These are phyloP conservation scores for Arthrobotrys conoides DNA, from an alignment of 2,329 filamentous ascomycete species.

Conservation along the genomic window DNA sequence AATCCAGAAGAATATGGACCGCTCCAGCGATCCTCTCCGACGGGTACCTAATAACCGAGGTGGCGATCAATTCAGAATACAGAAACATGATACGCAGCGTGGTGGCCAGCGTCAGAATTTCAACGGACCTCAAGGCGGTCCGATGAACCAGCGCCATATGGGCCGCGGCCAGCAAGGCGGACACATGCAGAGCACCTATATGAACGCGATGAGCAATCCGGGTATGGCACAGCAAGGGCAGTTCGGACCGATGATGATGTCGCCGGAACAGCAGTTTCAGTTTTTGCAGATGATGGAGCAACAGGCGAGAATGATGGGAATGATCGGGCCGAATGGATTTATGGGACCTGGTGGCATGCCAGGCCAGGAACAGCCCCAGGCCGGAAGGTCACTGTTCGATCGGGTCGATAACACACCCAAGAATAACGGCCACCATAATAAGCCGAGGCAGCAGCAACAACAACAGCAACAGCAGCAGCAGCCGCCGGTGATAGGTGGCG, in stretches of 20 bases:
- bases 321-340: slow-evolving; percentile 69
- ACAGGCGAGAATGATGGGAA: slow-evolving; percentile 87
- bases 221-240: slow-evolving; percentile 60
- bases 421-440: slow-evolving; percentile 57
- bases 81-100: slow-evolving; percentile 75
- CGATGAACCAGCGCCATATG: slow-evolving; percentile 71
- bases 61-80: slow-evolving; percentile 81
- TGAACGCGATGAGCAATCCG: slow-evolving; percentile 66
- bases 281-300: slow-evolving; percentile 85
- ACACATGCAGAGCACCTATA: slow-evolving; percentile 67
- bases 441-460: slow-evolving; percentile 28
- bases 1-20: slow-evolving; percentile 85
- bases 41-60: slow-evolving; percentile 75
- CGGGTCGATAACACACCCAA: slow-evolving; percentile 66
- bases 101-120: slow-evolving; percentile 68
- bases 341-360: slow-evolving; percentile 47
- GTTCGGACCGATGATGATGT: slow-evolving; percentile 68
- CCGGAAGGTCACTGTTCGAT: slow-evolving; percentile 52
- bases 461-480: background rate
- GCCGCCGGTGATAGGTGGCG: slow-evolving; percentile 49
- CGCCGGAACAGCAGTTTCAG: slow-evolving; percentile 79
- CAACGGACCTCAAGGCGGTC: slow-evolving; percentile 68
- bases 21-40: slow-evolving; percentile 81
- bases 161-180: slow-evolving; percentile 67
- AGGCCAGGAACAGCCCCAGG: slow-evolving; percentile 23